A percentile compares a stretch with the other conserved stretches of the same genome.
These are phyloP conservation scores for Phyllosticta ampelicida DNA, from an alignment of 2,329 filamentous ascomycete species.

Conservation along the genomic window DNA sequence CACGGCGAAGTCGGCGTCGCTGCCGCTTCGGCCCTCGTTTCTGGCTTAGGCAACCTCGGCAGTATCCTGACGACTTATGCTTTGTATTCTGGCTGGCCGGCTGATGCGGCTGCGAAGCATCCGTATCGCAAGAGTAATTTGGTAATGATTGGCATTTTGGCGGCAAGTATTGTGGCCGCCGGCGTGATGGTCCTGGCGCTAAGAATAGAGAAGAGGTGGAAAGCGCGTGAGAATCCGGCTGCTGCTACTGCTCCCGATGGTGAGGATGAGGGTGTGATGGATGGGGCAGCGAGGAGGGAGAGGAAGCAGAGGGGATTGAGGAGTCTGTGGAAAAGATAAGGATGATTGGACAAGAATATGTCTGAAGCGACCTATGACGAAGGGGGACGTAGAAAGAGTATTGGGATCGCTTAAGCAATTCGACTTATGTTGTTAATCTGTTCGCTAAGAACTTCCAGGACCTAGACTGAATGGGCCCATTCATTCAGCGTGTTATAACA, in stretches of 20 bases:
- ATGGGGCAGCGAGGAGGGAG: slow-evolving; percentile 32
- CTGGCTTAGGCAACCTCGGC: slow-evolving; percentile 75
- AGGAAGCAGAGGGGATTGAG: slow-evolving; percentile 31
- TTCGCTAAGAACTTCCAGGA: no score
- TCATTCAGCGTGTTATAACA: no score
- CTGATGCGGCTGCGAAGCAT: slow-evolving; percentile 54
- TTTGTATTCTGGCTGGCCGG: slow-evolving; percentile 76
- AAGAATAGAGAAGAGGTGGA: slow-evolving; percentile 18
- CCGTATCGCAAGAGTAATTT: slow-evolving; percentile 77
- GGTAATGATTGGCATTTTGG: slow-evolving; percentile 78
- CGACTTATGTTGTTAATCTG: no score
- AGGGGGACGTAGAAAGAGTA: no score
- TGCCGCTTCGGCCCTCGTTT: slow-evolving; percentile 74
- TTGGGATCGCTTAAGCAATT: no score
- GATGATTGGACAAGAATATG: neutral
- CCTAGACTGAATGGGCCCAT: no score
- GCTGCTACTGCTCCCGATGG: slow-evolving; percentile 20
- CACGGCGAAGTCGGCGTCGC: slow-evolving; percentile 88
- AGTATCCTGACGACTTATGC: slow-evolving; percentile 83
- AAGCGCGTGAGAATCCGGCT: neutral
- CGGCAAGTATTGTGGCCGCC: slow-evolving; percentile 63
- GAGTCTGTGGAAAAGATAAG: slow-evolving; percentile 16
- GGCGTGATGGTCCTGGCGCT: slow-evolving; percentile 58
- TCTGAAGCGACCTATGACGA: neutral
- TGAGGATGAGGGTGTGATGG: slow-evolving; percentile 47